A percentile compares a stretch with the other conserved stretches of the same genome.
phyloP scores from a whole-genome alignment of 805 yeast species.

The Wickerhamomyces pijperi region DNA sequence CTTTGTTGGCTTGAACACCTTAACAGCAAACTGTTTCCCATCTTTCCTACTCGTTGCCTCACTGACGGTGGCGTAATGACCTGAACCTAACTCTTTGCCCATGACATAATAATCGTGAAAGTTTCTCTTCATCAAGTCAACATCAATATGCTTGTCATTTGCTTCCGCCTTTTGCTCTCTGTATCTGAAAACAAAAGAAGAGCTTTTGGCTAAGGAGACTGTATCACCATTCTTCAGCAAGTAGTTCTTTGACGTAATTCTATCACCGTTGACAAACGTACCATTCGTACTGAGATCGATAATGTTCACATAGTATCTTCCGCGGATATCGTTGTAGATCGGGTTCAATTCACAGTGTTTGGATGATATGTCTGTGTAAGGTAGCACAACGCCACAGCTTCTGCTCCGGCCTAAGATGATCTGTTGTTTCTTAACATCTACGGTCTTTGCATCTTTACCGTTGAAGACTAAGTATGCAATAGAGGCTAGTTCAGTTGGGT shows the following conservation, averaged over 20 bases:
- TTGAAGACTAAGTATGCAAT: neutral
- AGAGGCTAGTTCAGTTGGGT: neutral
- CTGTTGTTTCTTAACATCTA: neutral
- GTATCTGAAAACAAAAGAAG: slow-evolving; percentile 39
- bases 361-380: slow-evolving; percentile 55
- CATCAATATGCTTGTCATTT: slow-evolving; percentile 10
- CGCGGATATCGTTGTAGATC: slow-evolving; percentile 25
- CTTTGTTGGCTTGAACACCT: slow-evolving; percentile 53
- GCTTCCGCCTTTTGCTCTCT: slow-evolving; percentile 7
- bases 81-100: slow-evolving; percentile 57
- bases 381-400: slow-evolving; percentile 42
- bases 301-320: slow-evolving; percentile 28
- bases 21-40: slow-evolving; percentile 60
- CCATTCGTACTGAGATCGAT: slow-evolving; percentile 55
- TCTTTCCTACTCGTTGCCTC: slow-evolving; percentile 49
- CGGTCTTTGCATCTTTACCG: neutral
- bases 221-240: slow-evolving; percentile 56
- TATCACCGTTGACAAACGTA: slow-evolving; percentile 49
- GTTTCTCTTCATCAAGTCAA: slow-evolving; percentile 16
- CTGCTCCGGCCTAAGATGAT: slow-evolving; percentile 44
- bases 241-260: slow-evolving; percentile 32
- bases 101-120: slow-evolving; percentile 41
- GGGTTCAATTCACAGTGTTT: slow-evolving; percentile 46
- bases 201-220: slow-evolving; percentile 44
- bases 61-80: slow-evolving; percentile 75